Base-by-base conservation (phyloP, 2,329 filamentous ascomycete species). In the Clarireedia homoeocarpa region DNA sequence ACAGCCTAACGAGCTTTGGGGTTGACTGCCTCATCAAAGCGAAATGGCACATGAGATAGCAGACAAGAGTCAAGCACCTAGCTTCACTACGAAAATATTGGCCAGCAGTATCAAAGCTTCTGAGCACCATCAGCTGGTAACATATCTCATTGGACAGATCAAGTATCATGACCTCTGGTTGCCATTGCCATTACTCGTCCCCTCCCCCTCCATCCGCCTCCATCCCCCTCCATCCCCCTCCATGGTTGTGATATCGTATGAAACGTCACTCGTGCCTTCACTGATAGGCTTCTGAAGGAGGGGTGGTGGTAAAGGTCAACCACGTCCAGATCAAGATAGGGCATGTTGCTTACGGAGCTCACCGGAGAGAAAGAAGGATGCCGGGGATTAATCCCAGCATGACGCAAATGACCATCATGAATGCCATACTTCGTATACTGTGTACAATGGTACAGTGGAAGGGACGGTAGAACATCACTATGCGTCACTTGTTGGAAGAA, bases 201-300 rank as follows among this genome's bases (percentile, higher is more conserved):
- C 34, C 51, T 30, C 15, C 36, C 36, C 15, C 36, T 10, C 36
- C 36, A 38, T 38, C 9, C 36, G 15, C 36, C 3, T 10, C 36
- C 36, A 38, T 15, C 9, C 36, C 2, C 36, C 9, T 15, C 9
- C 36, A 9, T 10, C 36, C 9, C 36, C 36, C 9, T 20, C 34
- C 51, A 54, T 48, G 15, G 17, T 40, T 9, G 26, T 53, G 44
- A 53, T 48, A 39, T 44, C 47, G 51, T 42, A 54, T 54, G 51
- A 24, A 54, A 54, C 51, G 51, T 54, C 51, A 54, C 51, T 24
- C 23, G 51, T 36, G n/a, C 34, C 34, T 27, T 42, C 9, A 30
- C 44, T 27, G 40, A 38, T 53, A 38, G 51, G 27, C 26, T 47
- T 9, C 17, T 48, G 51, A 34, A 12, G 5, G 10, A 47, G 23